A percentile compares a stretch with the other conserved stretches of the same genome.
These are phyloP conservation scores for Pseudogymnoascus sp. DNA, from an alignment of 2,329 filamentous ascomycete species.

Conservation along the genomic window DNA sequence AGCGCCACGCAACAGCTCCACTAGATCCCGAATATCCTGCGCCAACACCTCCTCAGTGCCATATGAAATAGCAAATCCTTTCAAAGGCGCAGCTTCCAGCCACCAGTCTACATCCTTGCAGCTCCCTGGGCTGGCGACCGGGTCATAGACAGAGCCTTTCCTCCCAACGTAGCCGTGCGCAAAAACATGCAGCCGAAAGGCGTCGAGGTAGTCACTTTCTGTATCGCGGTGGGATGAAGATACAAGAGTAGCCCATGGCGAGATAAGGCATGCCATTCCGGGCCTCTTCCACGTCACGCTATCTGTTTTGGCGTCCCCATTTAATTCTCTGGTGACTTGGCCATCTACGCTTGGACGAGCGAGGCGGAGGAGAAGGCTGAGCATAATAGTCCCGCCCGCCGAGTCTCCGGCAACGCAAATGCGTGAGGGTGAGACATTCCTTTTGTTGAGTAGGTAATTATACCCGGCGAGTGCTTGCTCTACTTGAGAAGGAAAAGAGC, in stretches of 20 bases:
- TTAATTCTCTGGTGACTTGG: conserved; percentile 14
- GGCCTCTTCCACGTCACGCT: conserved; percentile 24
- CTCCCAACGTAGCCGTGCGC: conserved; percentile 59
- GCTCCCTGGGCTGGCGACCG: conserved; percentile 60
- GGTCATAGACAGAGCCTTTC: conserved; percentile 42
- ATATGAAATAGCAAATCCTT: conserved; percentile 63
- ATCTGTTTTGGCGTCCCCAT: conserved; percentile 15
- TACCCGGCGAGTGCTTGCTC: conserved; percentile 64
- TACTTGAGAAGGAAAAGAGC: conserved; percentile 64
- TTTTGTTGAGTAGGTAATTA: conserved; percentile 56
- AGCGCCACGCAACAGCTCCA: conserved; percentile 46
- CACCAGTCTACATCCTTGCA: conserved; percentile 61
- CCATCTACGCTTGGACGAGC: conserved; percentile 26
- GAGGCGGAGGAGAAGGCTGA: conserved; percentile 65
- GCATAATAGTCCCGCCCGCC: conserved; percentile 65
- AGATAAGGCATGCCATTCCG: conserved; percentile 66
- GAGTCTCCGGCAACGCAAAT: conserved; percentile 73
- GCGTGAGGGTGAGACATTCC: conserved; percentile 46
- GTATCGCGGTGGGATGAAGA: conserved; percentile 62
- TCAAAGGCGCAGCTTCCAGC: conserved; percentile 55
- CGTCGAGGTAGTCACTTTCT: conserved; percentile 66
- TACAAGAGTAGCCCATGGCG: conserved; percentile 70
- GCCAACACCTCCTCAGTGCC: conserved; percentile 73
- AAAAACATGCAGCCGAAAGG: conserved; percentile 58
- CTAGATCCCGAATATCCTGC: conserved; percentile 57